Evolutionary conservation across 179 eudicot genomes (phyloP), one percentile per base, ranked within the genome.

Genomic region (Camellia oleifera): DNA sequence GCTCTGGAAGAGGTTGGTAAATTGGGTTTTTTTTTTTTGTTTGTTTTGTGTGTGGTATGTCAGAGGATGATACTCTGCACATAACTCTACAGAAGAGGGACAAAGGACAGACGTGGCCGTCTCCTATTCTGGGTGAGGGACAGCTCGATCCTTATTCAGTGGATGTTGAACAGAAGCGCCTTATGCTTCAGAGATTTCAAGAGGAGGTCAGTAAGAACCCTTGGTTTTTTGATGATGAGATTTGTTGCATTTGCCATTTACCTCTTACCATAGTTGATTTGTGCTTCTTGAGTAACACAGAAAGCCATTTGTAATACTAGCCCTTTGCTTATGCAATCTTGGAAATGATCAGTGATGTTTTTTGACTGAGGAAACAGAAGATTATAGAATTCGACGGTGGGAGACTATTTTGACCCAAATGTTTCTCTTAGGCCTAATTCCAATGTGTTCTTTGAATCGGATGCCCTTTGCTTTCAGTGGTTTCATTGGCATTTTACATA

Each of bases 131-230:
- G 75, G 98, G 98, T 66, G 82, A 90, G 81, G 94, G 93, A 70
- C 93, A 91, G 84, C 87, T 95, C 78, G 98, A 95, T 89, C 93
- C 97, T 61, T 87, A 84, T 44, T 63, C 90, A 20, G 86, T 90
- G 2, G 98, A 93, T 85, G 85, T 90, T 74, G 98, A 94, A 66
- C 97, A 93, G 84, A 94, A 89, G 86, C 95, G 94, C 23, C 88
- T 93, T 79, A 91, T 94, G 97, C 96, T 94, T 69, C 91, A 94
- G 84, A 88, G 97, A 71, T 94, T 93, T 85, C 98, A 95, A 79
- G 97, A 93, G 85, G 97, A 95, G 93, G 98, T 95, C 17, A 78
- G 79, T 69, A 20, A 26, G 26, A 78, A 62, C 26, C 69, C 46
- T 76, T 65, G 23, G 5, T 32, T 40, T 9, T 20, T 26, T 68